Evolutionary conservation across 345 rosid species (phyloP), one percentile per base, ranked within the genome.

Genomic region (Corchorus olitorius): DNA sequence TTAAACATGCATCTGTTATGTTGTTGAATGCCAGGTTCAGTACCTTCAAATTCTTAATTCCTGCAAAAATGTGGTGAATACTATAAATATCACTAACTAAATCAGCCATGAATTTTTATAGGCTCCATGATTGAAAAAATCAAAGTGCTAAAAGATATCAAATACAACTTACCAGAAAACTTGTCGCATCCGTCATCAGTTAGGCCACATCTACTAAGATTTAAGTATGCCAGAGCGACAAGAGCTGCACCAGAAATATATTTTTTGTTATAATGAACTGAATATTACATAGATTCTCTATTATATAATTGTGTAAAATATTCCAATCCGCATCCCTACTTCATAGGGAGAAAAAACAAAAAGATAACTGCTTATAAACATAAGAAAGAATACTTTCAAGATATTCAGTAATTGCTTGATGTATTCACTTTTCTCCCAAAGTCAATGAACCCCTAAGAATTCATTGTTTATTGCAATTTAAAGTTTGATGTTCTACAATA

Each of bases 21-120:
- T 79, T 76, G 77, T 84, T 90, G 86, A 88, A 86, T 19, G 84
- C 94, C 81, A 90, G 78, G 76, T 66, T 86, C 74, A 90, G 74
- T 56, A 83, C 87, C 80, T 88, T 88, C 72, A 88, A 74, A 65
- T 79, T 84, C 63, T 72, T 67, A 15, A 90, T 75, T 74, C 77
- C 94, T 90, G 81, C 70, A 63, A 77, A 68, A 66, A 75, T 11
- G 37, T 20, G 34, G 62, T 54, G 33, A 56, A 63, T 19, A 45
- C 13, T 14, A 12, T 41, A 43, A 79, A 79, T 3, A 68, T 78
- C n/a, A 46, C 64, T 14, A 63, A 62, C 48, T 20, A 22, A 7
- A 34, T 41, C 35, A 58, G 55, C 75, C 8, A 55, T 13, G 11
- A 39, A 43, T 13, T 39, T 39, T 39, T 39, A 39, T 4, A 39